phyloP scores from a whole-genome alignment of 148 eudicot genomes.

The Chenopodium album region DNA sequence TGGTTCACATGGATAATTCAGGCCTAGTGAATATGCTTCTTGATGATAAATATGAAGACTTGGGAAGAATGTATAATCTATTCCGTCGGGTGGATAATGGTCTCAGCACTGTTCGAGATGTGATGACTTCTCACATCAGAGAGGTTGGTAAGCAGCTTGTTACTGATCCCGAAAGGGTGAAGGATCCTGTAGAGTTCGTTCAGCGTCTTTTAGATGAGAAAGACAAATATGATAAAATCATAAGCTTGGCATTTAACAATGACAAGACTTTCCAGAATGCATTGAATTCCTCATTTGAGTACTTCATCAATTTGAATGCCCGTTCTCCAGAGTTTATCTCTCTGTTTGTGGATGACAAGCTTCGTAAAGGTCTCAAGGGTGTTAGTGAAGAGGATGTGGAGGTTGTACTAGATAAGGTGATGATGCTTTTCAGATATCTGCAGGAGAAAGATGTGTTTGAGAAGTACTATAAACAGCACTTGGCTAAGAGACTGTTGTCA shows the following conservation, averaged over 20 bases:
- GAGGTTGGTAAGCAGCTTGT: conserved; percentile 80
- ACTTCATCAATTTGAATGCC: conserved; percentile 67
- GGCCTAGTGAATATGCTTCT: conserved; percentile 73
- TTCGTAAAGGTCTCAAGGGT: conserved; percentile 73
- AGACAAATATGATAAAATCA: conserved; percentile 74
- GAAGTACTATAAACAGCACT: conserved; percentile 78
- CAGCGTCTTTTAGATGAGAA: conserved; percentile 69
- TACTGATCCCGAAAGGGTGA: conserved; percentile 77
- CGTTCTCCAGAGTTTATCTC: conserved; percentile 78
- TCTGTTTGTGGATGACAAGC: conserved; percentile 70
- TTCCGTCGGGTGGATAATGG: conserved; percentile 67
- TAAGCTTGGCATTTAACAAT: conserved; percentile 55
- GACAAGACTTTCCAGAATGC: conserved; percentile 76
- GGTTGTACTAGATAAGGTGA: conserved; percentile 66
- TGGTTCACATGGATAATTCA: conserved; percentile 89
- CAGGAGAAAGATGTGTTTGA: conserved; percentile 85
- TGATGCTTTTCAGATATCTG: conserved; percentile 73
- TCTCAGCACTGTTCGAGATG: conserved; percentile 65
- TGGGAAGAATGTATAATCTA: conserved; percentile 70
- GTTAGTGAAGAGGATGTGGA: conserved; percentile 75
- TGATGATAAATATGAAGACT: conserved; percentile 68
- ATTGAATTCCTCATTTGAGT: conserved; percentile 71
- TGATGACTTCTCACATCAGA: conserved; percentile 75
- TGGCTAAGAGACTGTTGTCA: conserved; percentile 78
- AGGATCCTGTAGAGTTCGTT: conserved; percentile 82